Evolutionary conservation across 345 rosid genomes (phyloP).

Genomic region (Zanthoxylum bungeanum): DNA sequence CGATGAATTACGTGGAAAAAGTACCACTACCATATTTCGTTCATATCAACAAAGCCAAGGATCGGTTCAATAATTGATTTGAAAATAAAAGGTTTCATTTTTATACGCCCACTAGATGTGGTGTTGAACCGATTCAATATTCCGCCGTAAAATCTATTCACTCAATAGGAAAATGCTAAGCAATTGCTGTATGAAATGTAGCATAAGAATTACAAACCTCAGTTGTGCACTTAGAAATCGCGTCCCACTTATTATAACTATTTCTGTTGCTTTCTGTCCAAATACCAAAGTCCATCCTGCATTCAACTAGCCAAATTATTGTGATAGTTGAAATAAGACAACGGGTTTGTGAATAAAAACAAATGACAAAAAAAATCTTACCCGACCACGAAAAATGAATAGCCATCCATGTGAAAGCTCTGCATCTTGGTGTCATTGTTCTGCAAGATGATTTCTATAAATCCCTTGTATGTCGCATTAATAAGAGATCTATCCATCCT

Average conservation of each 20-base stretch:
- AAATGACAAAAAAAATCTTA: slow-evolving; percentile 25
- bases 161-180: background rate
- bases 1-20: background rate
- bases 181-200: background rate
- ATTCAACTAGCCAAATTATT: slow-evolving; percentile 8
- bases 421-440: slow-evolving; percentile 86
- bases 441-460: slow-evolving; percentile 79
- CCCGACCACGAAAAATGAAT: slow-evolving; percentile 89
- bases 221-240: slow-evolving; percentile 52
- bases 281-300: slow-evolving; percentile 86
- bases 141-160: background rate
- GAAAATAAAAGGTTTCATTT: background rate
- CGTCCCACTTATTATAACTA: slow-evolving; percentile 76
- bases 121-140: background rate
- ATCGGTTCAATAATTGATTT: background rate
- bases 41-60: background rate
- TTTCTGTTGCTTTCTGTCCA: slow-evolving; percentile 74
- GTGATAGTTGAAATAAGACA: background rate
- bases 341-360: background rate
- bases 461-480: slow-evolving; percentile 88
- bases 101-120: background rate
- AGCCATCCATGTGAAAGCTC: slow-evolving; percentile 87
- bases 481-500: slow-evolving; percentile 61
- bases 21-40: background rate
- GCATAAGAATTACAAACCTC: slow-evolving; percentile 34